These are phyloP conservation scores for Datisca glomerata DNA, from an alignment of 306 rosid genomes.

Conservation along the genomic window DNA sequence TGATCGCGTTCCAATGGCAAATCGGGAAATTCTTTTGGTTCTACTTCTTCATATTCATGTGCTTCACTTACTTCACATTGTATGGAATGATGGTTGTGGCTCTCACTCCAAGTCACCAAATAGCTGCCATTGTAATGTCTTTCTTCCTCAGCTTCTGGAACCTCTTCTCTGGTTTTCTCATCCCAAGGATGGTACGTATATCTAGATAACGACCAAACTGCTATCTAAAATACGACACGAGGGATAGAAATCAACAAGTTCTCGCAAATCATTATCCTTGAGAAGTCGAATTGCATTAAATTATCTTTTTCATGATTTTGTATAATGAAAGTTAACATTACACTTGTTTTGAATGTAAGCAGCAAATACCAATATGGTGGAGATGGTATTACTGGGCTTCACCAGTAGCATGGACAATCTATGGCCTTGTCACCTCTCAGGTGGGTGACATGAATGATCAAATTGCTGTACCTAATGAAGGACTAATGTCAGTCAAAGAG, in stretches of 20 bases:
- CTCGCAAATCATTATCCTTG: no score
- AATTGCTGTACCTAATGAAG: slow-evolving; percentile 19
- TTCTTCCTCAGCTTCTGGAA: slow-evolving; percentile 36
- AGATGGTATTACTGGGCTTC: slow-evolving; percentile 42
- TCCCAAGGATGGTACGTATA: slow-evolving; percentile 23
- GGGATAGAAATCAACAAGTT: no score
- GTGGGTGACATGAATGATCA: slow-evolving; percentile 19
- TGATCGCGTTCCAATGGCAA: slow-evolving; percentile 31
- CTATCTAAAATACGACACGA: no score
- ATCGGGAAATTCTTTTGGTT: slow-evolving; percentile 19
- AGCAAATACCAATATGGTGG: slow-evolving; percentile 46
- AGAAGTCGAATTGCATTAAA: no score
- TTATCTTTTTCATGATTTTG: no score
- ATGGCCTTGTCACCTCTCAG: slow-evolving; percentile 32
- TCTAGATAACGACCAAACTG: no score
- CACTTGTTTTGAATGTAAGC: background rate
- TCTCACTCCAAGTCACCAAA: slow-evolving; percentile 29
- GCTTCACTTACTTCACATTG: slow-evolving; percentile 32
- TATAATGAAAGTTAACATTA: no score
- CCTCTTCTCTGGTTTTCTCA: slow-evolving; percentile 31
- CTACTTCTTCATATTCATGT: slow-evolving; percentile 24
- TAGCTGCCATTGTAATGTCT: slow-evolving; percentile 28
- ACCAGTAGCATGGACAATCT: slow-evolving; percentile 37
- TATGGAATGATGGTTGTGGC: slow-evolving; percentile 48
- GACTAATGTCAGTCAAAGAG: slow-evolving; percentile 14